Conservation (phyloP, 768 basidiomycete genomes). For the Ramaria sp. region DNA sequence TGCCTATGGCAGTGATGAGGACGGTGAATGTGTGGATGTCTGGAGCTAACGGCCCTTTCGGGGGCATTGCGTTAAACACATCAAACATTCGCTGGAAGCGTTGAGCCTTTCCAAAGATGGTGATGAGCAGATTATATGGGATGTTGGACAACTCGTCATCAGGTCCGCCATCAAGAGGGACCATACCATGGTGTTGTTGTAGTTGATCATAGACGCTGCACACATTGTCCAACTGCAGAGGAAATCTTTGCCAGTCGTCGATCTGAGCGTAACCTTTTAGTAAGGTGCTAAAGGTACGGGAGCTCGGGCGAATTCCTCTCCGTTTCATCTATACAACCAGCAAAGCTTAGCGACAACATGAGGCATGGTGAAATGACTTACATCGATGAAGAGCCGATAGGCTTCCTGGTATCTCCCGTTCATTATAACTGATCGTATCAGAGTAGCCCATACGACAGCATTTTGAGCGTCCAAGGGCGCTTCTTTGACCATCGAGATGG, state of each 20-base stretch:
- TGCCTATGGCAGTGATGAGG: constrained; percentile 45
- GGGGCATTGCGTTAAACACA: constrained; percentile 57
- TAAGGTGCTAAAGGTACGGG: constrained; percentile 59
- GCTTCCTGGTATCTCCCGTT: constrained; percentile 46
- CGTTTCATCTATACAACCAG: constrained; percentile 61
- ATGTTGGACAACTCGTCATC: constrained; percentile 35
- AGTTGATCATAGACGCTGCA: constrained; percentile 52
- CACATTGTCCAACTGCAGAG: constrained; percentile 53
- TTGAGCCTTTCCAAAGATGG: constrained; percentile 50
- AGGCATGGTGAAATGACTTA: constrained; percentile 22
- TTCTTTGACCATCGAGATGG: constrained; percentile 55
- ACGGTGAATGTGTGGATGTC: constrained; percentile 52
- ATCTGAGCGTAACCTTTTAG: constrained; percentile 54
- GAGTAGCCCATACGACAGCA: constrained; percentile 65
- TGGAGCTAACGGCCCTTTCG: constrained; percentile 53
- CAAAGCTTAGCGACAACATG: neutral
- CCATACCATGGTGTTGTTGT: constrained; percentile 35
- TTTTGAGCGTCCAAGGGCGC: constrained; percentile 69
- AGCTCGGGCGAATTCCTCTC: constrained; percentile 61
- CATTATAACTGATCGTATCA: constrained; percentile 57
- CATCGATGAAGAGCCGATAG: constrained; percentile 61
- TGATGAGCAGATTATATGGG: constrained; percentile 49
- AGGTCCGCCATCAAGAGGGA: constrained; percentile 37
- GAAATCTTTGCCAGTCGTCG: constrained; percentile 44
- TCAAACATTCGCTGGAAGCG: constrained; percentile 63